Evolutionary conservation across 1,284 basidiomycete genomes (phyloP), one percentile per base, ranked within the genome.

Genomic region (Laetiporus sulphureus): DNA sequence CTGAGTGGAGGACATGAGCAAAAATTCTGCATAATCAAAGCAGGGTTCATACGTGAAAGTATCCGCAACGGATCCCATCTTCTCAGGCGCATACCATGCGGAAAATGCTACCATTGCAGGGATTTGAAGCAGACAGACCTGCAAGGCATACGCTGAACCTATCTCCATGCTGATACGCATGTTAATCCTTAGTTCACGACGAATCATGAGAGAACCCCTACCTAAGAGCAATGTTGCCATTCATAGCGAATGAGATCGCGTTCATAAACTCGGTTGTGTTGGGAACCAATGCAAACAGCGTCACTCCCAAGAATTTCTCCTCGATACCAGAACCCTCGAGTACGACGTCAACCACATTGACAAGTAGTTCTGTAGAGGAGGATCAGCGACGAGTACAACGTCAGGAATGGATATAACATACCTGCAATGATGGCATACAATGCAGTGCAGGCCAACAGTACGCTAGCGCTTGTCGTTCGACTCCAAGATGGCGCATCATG

Each of bases 241-340:
- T 90, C 54, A 99, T 68, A 13, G 96, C 95, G 58, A 99, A 99
- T n/a, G 92, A 95, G 58, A 99, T 96, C 42, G 96, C 96, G 61
- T 99, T 99, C 95, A 99, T 98, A 62, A 99, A 99, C 66, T 99
- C 96, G 16, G 96, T 99, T 13, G 94, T 97, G 63, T 99, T 99
- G 8, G 96, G 96, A 0, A 99, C 94, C 24, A 99, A 76, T 2
- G 96, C 95, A 57, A 99, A 99, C 7, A 99, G 73, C 0, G 94
- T 98, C 44, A 99, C 76, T 34, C 96, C 96, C 23, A 99, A 74
- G 71, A 99, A 95, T 62, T 99, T 99, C 61, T 99, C 95, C 49
- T 96, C 91, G 29, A 99, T 89, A 0, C 91, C 91, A 0, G 91
- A 92, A n/a, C 84, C 92, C 49, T 91, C 71, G 18, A 99, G 71